Conservation (phyloP, 176 grass and related monocot genomes). For the Juncus effusus region DNA sequence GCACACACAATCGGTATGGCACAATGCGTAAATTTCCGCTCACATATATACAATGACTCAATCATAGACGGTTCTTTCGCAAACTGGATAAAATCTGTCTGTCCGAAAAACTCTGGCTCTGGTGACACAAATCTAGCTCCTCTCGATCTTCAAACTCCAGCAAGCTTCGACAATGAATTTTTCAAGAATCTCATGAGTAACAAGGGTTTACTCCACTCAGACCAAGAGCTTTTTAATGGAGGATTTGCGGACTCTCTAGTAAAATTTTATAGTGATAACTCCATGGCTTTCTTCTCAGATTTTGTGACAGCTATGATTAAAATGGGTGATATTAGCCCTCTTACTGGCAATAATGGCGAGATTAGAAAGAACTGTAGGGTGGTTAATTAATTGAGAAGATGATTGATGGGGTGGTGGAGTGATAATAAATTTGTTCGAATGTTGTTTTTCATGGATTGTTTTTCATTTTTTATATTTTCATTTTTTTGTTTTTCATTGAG, state of each 20-base stretch:
- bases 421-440: neutral
- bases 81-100: constrained; percentile 6
- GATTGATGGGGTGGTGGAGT: neutral
- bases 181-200: constrained; percentile 42
- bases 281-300: constrained; percentile 25
- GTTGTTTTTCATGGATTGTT: neutral
- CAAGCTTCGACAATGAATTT: constrained; percentile 46
- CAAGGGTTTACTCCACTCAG: constrained; percentile 49
- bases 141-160: constrained; percentile 43
- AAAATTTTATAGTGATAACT: constrained; percentile 27
- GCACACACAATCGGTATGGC: constrained; percentile 56
- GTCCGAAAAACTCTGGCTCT: constrained; percentile 24
- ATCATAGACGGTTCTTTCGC: constrained; percentile 39
- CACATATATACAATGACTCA: constrained; percentile 49
- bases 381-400: constrained; percentile 21
- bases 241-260: constrained; percentile 41
- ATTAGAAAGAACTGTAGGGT: constrained; percentile 57
- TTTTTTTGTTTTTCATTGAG: neutral
- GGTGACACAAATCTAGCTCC: constrained; percentile 54
- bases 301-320: constrained; percentile 43
- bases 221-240: constrained; percentile 48
- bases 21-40: constrained; percentile 46
- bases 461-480: neutral
- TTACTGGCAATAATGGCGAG: constrained; percentile 47
- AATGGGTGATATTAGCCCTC: constrained; percentile 51